Evolutionary conservation across 225 moss, liverwort and hornwort genomes (phyloP), one percentile per base, ranked within the genome.

Genomic region (Polytrichum commune): DNA sequence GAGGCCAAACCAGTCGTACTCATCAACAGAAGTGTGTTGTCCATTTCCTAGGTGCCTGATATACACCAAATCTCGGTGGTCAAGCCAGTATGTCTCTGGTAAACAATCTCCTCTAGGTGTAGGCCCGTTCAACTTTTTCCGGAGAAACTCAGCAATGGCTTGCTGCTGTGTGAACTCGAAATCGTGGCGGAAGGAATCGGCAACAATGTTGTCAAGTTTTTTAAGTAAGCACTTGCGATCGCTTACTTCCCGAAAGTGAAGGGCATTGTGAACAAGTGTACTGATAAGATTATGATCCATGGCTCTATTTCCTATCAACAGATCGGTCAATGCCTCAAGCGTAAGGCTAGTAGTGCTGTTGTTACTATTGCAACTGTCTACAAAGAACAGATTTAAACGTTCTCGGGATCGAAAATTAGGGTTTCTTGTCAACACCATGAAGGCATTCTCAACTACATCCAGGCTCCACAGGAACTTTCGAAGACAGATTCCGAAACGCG

Each of bases 391-490:
- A 53, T 85, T 85, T 38, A 85, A 61, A 5, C 84, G 78, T 28
- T 78, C 84, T 65, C 84, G 84, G 25, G 80, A 84, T 60, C 77
- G 68, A 22, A 84, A 84, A 57, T 84, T 80, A 5, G 84, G 84
- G 55, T 85, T 85, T 5, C 84, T 78, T 4, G 84, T 85, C 75
- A 85, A 71, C 5, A 85, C 81, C 81, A 78, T 81, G 67, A 85
- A 85, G 27, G 81, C 73, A 78, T 76, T 81, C 63, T 85, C 84
- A 53, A 85, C 81, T 8, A 85, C 78, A 73, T 85, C 81, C 68
- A 85, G 35, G 27, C 84, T 85, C 84, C 84, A 85, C 20, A 85
- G 28, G 53, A 85, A 85, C 53, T 81, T 75, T 35, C 75, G 63
- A 32, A 81, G 81, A 68, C 78, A 85, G 19, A 78, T 75, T 7